phyloP scores from a whole-genome alignment of 1,284 basidiomycete genomes.

The Flammula alnicola region DNA sequence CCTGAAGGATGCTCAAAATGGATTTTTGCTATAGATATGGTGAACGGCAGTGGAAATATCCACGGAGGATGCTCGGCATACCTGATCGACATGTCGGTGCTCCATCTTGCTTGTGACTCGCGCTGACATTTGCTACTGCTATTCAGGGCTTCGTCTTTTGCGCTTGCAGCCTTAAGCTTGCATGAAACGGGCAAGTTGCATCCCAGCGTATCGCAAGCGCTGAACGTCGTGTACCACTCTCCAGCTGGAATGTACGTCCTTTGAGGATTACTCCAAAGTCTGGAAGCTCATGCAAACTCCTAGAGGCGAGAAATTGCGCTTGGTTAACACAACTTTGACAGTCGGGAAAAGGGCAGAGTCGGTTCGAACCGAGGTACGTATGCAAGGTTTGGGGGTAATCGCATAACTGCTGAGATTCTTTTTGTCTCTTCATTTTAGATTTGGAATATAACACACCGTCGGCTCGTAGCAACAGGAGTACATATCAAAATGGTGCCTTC shows the following conservation, averaged over 20 bases:
- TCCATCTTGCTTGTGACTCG: neutral
- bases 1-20: neutral
- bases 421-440: slow-evolving; percentile 38
- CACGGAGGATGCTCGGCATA: slow-evolving; percentile 52
- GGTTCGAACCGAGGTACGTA: slow-evolving; percentile 47
- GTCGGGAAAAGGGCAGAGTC: slow-evolving; percentile 44
- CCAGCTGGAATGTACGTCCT: slow-evolving; percentile 49
- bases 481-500: slow-evolving; percentile 57
- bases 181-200: slow-evolving; percentile 26
- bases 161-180: slow-evolving; percentile 35
- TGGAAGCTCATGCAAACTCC: neutral
- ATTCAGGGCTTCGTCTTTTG: slow-evolving; percentile 47
- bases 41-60: slow-evolving; percentile 43
- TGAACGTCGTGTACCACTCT: slow-evolving; percentile 52
- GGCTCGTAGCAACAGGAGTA: slow-evolving; percentile 52
- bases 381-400: neutral
- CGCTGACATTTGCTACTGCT: neutral
- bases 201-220: slow-evolving; percentile 44
- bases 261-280: neutral
- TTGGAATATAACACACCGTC: slow-evolving; percentile 50
- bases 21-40: slow-evolving; percentile 45
- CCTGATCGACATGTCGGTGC: slow-evolving; percentile 49
- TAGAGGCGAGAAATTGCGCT: slow-evolving; percentile 49
- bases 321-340: slow-evolving; percentile 48
- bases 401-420: no score